Base-by-base conservation (phyloP, 176 grass and related monocot species). In the Chloris gayana region DNA sequence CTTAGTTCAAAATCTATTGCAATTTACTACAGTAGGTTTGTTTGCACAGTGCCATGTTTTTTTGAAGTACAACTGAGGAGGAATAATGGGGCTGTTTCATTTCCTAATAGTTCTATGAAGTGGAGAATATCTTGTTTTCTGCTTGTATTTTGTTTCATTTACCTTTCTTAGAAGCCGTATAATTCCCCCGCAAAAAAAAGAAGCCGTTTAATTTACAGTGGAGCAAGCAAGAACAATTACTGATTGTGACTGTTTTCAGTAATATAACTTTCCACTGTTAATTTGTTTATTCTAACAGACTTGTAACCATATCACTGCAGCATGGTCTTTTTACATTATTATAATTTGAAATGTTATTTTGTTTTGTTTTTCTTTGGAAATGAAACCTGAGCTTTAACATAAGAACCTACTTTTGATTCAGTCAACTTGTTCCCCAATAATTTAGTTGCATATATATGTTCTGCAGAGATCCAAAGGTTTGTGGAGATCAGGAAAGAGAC, bases 381-480 rank as follows among this genome's bases (percentile, higher is more conserved):
- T 27, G 61, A 34, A 46, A 50, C 9, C 38, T 30, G 58, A 19
- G 0, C 29, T 58, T 44, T 65, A 57, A 57, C 11, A 7, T 3
- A 57, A 57, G 22, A 57, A 57, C 27, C 46, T 67, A 47, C 4
- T 60, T 65, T 77, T 85, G 44, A 2, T 21, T 65, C 22, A 15
- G 56, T 72, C 35, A 60, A 86, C 82, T 13, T 24, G 9, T 49
- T 77, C 19, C 58, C n/a, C 14, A 49, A 46, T 77, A 76, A 81
- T 14, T 14, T 81, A 33, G 22, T 80, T 76, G 13, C 22, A 57
- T 42, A 14, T 77, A 70, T 56, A 39, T 86, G 59, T 87, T 65
- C 78, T 82, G 38, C 88, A 99, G 96, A 95, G 82, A 85, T 99
- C 47, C 75, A 86, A 85, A 95, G 84, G 50, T 80, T 94, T 58